These are phyloP conservation scores for Curvularia sp. DNA, from an alignment of 2,329 filamentous ascomycete species.

Conservation along the genomic window DNA sequence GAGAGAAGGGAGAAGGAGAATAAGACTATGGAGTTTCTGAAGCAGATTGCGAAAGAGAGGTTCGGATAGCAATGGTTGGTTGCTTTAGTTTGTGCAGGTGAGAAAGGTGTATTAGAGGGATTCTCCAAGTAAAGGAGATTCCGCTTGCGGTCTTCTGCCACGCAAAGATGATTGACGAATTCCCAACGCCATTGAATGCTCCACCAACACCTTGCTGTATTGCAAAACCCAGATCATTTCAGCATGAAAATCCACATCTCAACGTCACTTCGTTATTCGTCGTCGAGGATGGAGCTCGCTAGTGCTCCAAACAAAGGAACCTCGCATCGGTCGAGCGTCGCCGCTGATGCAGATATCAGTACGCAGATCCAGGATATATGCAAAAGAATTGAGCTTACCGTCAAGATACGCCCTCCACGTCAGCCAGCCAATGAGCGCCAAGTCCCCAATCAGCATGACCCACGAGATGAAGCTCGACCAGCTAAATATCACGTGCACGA, in stretches of 20 bases:
- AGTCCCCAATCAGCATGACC: slow-evolving; percentile 78
- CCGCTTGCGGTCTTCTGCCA: not conserved
- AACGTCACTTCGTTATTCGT: slow-evolving; percentile 65
- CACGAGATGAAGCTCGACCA: slow-evolving; percentile 87
- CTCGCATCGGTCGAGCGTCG: slow-evolving; percentile 74
- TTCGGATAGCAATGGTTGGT: slow-evolving; percentile 51
- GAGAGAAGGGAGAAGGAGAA: slow-evolving; percentile 79
- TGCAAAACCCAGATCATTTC: not conserved
- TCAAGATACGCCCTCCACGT: slow-evolving; percentile 83
- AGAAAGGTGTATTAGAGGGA: not conserved
- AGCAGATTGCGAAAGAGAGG: slow-evolving; percentile 76
- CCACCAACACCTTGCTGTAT: slow-evolving; percentile 20
- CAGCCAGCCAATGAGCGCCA: slow-evolving; percentile 77
- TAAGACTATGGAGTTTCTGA: slow-evolving; percentile 81
- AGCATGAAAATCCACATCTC: not conserved
- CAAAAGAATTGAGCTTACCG: slow-evolving; percentile 59
- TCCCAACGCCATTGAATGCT: slow-evolving; percentile 14
- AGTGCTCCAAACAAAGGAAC: slow-evolving; percentile 84
- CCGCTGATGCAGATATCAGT: slow-evolving; percentile 55
- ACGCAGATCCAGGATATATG: not conserved
- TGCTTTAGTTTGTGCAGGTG: not conserved
- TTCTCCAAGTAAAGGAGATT: not conserved
- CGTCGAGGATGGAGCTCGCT: slow-evolving; percentile 88
- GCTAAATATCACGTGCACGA: slow-evolving; percentile 81
- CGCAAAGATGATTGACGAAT: not conserved